Evolutionary conservation across 768 basidiomycete genomes (phyloP), one percentile per base, ranked within the genome.

Genomic region (Tylopilus plumbeoviolaceoides): DNA sequence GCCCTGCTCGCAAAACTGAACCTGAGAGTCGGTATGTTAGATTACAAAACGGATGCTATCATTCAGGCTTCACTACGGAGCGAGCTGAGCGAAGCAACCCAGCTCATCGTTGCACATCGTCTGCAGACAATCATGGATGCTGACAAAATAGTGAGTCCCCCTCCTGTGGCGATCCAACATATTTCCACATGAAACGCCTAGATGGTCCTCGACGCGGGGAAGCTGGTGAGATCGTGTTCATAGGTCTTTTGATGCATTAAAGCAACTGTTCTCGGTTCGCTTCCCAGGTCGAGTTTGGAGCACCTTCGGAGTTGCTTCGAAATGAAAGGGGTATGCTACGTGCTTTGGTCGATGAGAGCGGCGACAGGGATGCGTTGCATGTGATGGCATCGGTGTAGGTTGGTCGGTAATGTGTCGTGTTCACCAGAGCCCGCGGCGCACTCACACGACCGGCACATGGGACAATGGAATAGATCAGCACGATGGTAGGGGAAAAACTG

Each of bases 281-380:
- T 10, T 36, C 44, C 51, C 17, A 54, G 51, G 51, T 47, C 21
- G 82, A 85, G 55, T 84, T 77, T 53, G 82, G 79, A 35, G 59
- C 30, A 9, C 85, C 85, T 1, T 59, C 51, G 15, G 70, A 68
- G 8, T 70, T 89, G 41, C 72, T 88, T 39, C 68, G 67, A 44
- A 80, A 80, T 42, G 69, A 80, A 48, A 69, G 70, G n/a, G 79
- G 83, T 6, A 66, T 70, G 51, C 69, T 85, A 43, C 75, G 78
- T 45, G 65, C 79, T 5, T 65, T 85, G 41, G 82, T 86, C 0
- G 78, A 85, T 40, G 78, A 78, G 54, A 83, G 80, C 50, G 76
- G 72, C 4, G 82, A 85, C 57, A 78, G 70, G 54, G 75, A 76
- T 9, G 62, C 58, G 9, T 59, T 86, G 28, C 75, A 78, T 54